Base-by-base conservation (phyloP, 139 green algal species). In the Zygnema cylindricum region DNA sequence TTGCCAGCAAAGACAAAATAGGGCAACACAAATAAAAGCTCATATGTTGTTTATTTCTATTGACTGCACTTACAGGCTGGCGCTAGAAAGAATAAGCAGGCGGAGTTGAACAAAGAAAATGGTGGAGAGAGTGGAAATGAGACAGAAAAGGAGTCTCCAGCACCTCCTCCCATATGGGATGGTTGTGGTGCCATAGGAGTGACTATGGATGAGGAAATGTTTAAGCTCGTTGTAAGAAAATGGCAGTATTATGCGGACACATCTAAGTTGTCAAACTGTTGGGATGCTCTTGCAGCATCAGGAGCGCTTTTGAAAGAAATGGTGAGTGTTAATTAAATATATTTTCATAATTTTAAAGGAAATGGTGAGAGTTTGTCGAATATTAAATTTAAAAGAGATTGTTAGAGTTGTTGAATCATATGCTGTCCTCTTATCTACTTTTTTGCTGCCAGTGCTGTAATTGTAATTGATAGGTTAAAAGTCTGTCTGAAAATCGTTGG, bases 181-280 rank as follows among this genome's bases (percentile, higher is more conserved):
- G 77, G 77, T 32, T 84, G 77, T 54, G 77, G 77, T 16, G 77
- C 33, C 41, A 84, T 84, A 23, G 77, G 41, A 36, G 2, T 32
- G 7, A 86, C 81, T 69, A 79, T 86, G 81, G 81, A 86, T 40
- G 81, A 86, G 38, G 43, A 86, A 32, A 86, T 86, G 81, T 86
- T 86, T 23, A 63, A 38, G 7, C 33, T 86, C 33, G 81, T 86
- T 41, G 43, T 86, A 7, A 7, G 2, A 41, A 79, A 81, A 40
- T 86, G 81, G 81, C 81, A 23, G 11, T 41, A 86, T 23, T 77
- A 42, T 42, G 42, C 81, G 23, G 81, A 86, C 1, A 79, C 1
- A 38, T 25, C 49, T 2, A 77, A 78, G 42, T 33, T 79, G 81
- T 43, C 11, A 11, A 77, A 86, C 54, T 63, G 38, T 3, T 86